These are phyloP conservation scores for Rhizoclosmatium globosum DNA, from an alignment of 192 early-diverging fungal species.

Conservation along the genomic window DNA sequence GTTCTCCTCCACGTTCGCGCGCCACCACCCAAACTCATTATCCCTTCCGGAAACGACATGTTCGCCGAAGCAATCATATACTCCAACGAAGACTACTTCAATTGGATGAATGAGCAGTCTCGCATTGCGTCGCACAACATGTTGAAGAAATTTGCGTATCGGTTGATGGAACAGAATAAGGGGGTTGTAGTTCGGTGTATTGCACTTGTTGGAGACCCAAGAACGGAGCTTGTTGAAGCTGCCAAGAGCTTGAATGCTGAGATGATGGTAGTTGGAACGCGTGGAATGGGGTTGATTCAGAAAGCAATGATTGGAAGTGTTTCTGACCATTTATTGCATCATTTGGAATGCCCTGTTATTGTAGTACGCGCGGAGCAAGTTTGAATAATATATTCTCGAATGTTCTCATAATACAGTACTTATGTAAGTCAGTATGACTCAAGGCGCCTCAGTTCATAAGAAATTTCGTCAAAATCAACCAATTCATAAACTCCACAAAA, in stretches of 20 bases:
- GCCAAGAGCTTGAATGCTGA: not conserved
- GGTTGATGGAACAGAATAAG: not conserved
- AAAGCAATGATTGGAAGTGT: constrained; percentile 10
- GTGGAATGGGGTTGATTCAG: constrained; percentile 5
- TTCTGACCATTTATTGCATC: constrained; percentile 8
- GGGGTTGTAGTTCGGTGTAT: constrained; percentile 5
- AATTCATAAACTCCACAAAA: not conserved
- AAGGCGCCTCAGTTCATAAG: too few species aligned
- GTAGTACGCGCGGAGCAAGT: not conserved
- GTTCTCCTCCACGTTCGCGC: constrained; percentile 13
- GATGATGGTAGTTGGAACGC: constrained; percentile 1
- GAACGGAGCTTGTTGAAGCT: not conserved
- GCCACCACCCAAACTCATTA: not conserved
- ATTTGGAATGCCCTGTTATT: not conserved
- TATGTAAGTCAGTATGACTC: too few species aligned
- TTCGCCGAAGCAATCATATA: not conserved
- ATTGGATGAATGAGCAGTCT: not conserved
- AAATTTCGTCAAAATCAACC: not conserved
- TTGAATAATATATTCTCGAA: not conserved
- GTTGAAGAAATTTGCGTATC: not conserved
- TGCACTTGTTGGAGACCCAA: not conserved
- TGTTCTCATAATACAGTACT: too few species aligned
- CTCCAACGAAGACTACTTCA: not conserved
- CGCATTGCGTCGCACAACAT: constrained; percentile 5
- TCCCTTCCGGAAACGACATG: not conserved